Evolutionary conservation across 2,329 filamentous ascomycete genomes (phyloP), one percentile per base, ranked within the genome.

Genomic region (Arthroderma sp.): DNA sequence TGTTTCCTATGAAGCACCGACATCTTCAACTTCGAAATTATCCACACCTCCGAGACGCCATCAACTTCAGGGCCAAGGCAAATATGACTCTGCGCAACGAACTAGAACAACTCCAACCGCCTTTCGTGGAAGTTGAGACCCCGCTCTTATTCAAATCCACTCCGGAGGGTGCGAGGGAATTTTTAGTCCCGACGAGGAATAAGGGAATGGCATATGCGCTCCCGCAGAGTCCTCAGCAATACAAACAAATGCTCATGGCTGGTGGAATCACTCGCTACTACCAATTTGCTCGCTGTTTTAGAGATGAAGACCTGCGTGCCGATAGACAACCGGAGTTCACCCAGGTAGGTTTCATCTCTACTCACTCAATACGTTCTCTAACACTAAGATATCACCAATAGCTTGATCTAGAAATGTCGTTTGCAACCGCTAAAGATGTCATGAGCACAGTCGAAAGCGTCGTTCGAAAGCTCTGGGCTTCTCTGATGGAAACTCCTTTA

Each of bases 321-420:
- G 93, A 98, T 61, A 74, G 91, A 36, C 91, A 98, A 58, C 93
- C 91, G 0, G 91, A 98, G 59, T 98, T 98, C 58, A 95, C 91
- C 1, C 87, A 94, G 70, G 82, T 84, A 63, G 55, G 60, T 48
- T 32, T 11, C 33, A 28, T 4, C 36, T 3, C n/a, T 5, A 34
- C 4, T 29, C 7, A 8, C 8, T 5, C n/a, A 29, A 37, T n/a
- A 34, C 32, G 11, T 34, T 34, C 11, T 34, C 8, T 9, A 3
- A 34, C 8, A 34, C 8, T 34, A 9, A 34, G 32, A 5, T 32
- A 10, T 5, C 33, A 40, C 10, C 29, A 36, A 11, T 54, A 91
- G 79, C 74, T 95, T 42, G 91, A 98, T 74, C 64, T 98, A 54
- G 91, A 98, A 61, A 91, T 94, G 82, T 78, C 84, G 0, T 98